Conservation (phyloP, 768 basidiomycete genomes). For the Russula emetica region DNA sequence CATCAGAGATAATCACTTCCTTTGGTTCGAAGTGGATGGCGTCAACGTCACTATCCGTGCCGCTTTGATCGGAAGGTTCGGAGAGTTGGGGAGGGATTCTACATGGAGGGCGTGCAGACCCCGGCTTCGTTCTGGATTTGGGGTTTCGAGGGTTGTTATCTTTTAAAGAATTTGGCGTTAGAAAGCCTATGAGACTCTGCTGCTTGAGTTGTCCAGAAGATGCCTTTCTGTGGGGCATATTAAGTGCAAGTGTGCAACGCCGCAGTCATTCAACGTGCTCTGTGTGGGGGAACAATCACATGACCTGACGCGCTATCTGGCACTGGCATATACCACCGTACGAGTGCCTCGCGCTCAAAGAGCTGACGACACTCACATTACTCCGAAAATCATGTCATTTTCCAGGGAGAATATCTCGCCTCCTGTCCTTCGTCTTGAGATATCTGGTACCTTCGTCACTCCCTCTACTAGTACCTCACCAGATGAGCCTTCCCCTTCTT, state of each 20-base stretch:
- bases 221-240: conserved; percentile 16
- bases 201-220: conserved; percentile 8
- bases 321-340: too few relatives aligned
- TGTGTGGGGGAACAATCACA: neutral
- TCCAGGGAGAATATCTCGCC: conserved; percentile 3
- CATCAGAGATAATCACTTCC: conserved; percentile 25
- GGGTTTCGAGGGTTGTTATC: neutral
- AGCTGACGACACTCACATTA: neutral
- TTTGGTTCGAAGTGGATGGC: conserved; percentile 49
- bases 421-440: conserved; percentile 25
- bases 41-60: conserved; percentile 41
- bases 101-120: neutral
- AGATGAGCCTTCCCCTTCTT: conserved; percentile 8
- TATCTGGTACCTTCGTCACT: conserved; percentile 13
- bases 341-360: neutral
- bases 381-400: conserved; percentile 12
- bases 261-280: too few relatives aligned
- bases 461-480: neutral
- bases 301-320: neutral
- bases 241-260: too few relatives aligned
- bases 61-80: conserved; percentile 2
- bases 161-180: conserved; percentile 6
- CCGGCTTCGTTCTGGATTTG: conserved; percentile 1
- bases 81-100: neutral
- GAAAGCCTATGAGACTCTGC: conserved; percentile 11